These are phyloP conservation scores for Trypanosoma conorhini DNA, from an alignment of 208 protist species.

Conservation along the genomic window DNA sequence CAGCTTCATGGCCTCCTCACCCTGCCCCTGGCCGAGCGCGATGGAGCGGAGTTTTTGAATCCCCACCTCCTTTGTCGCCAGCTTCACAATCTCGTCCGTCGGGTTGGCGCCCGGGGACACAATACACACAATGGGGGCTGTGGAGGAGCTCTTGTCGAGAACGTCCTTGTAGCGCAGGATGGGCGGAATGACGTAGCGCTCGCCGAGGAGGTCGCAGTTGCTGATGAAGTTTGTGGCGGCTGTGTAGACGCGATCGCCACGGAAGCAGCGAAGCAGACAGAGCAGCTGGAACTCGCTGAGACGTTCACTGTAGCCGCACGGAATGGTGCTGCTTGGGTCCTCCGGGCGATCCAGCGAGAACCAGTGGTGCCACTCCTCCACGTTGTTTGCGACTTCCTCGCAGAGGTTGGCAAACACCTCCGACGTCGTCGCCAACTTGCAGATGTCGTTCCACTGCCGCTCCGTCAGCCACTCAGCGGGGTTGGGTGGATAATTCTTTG, in stretches of 20 bases:
- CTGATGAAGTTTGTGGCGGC: conserved; percentile 95
- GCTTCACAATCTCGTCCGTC: conserved; percentile 97
- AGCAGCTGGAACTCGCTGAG: conserved; percentile 94
- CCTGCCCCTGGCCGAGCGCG: conserved; percentile 98
- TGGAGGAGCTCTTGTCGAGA: conserved; percentile 90
- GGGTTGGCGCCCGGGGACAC: conserved; percentile 98
- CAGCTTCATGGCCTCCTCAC: conserved; percentile 95
- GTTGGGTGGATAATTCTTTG: conserved; percentile 87
- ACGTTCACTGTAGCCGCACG: conserved; percentile 68
- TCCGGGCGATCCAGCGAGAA: conserved; percentile 94
- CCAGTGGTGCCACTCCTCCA: conserved; percentile 94
- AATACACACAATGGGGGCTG: conserved; percentile 98
- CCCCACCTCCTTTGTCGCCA: conserved; percentile 95
- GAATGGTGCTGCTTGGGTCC: conserved; percentile 61
- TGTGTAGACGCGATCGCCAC: conserved; percentile 95
- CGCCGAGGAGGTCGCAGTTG: conserved; percentile 90
- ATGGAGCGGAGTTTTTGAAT: conserved; percentile 95
- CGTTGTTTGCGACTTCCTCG: conserved; percentile 74
- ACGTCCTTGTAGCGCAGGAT: conserved; percentile 97
- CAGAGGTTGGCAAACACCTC: conserved; percentile 84
- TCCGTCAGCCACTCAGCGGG: conserved; percentile 94
- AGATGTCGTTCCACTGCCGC: conserved; percentile 96
- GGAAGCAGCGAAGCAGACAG: conserved; percentile 97
- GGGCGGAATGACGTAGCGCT: conserved; percentile 95
- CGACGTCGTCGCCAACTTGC: conserved; percentile 71